Evolutionary conservation across 1,284 basidiomycete genomes (phyloP), one percentile per base, ranked within the genome.

Genomic region (Blastosporella zonata): DNA sequence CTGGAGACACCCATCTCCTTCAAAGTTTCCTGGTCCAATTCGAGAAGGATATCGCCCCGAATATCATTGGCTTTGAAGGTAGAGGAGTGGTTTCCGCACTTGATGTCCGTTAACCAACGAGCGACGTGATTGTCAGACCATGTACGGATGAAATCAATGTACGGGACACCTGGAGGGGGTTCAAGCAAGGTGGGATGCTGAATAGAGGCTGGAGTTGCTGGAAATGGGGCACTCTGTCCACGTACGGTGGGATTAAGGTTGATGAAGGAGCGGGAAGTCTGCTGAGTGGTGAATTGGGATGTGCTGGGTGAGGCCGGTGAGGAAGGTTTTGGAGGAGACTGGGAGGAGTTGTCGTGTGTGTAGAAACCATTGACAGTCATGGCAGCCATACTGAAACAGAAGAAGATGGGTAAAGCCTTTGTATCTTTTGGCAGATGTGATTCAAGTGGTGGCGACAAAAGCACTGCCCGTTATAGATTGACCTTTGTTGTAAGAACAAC

Each of bases 1-100:
- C 87, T 93, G 38, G 74, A 63, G 23, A 97, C 81, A 23, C 89
- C 89, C 80, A 97, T 90, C 68, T 97, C 94, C 65, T 87, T 91
- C 38, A 97, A 69, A 2, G 83, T 87, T 3, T 74, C 67, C 67
- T 93, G 89, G 61, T 97, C 93, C 31, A 97, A 71, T 59, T 97
- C 94, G 43, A 97, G 75, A 6, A 97, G 67, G 29, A 97, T 84
- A 62, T 90, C 86, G 7, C 94, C 93, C 37, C 90, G 74, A 56
- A 97, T 94, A 63, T 97, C 93, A 69, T 94, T 90, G 3, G 76
- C 74, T 43, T 77, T 80, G 70, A 97, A 97, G 0, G 79, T 74
- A 3, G 74, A 64, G 1, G 84, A 79, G 61, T 91, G 86, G 25
- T 78, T 77, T 0, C 70, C 78, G 58, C 91, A 93, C 60, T 83